Evolutionary conservation across 352 stramenopile species (phyloP).

Genomic region (Pythium phragmiticola): DNA sequence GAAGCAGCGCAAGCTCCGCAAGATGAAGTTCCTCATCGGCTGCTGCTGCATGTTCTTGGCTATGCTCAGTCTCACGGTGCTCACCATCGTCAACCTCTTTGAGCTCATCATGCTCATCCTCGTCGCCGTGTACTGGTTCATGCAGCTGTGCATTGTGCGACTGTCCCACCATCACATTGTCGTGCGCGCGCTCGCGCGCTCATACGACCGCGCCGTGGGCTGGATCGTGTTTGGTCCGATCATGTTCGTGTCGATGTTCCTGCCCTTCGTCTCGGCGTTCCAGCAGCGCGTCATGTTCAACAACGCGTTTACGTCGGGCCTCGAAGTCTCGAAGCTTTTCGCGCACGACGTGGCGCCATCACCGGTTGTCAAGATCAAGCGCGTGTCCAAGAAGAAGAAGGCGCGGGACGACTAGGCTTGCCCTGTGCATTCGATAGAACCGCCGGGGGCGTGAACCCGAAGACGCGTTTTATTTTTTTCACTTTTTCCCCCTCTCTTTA

Average conservation of each 20-base stretch:
- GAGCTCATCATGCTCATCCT: conserved; percentile 70
- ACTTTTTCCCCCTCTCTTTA: conserved; percentile 10
- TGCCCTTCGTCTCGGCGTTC: conserved; percentile 86
- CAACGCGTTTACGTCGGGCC: conserved; percentile 84
- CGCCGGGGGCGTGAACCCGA: not conserved
- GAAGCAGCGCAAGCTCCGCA: conserved; percentile 87
- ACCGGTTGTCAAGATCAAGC: conserved; percentile 86
- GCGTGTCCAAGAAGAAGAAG: conserved; percentile 90
- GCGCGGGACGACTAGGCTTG: conserved; percentile 55
- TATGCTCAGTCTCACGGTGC: conserved; percentile 63
- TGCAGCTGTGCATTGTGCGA: conserved; percentile 75
- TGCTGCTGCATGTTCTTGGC: conserved; percentile 68
- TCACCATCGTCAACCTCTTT: conserved; percentile 74
- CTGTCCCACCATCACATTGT: conserved; percentile 87
- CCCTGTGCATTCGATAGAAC: conserved; percentile 11
- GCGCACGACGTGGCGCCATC: conserved; percentile 77
- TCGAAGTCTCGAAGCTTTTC: conserved; percentile 89
- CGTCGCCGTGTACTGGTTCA: conserved; percentile 85
- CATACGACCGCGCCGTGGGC: conserved; percentile 73
- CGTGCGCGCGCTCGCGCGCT: conserved; percentile 68
- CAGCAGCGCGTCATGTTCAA: conserved; percentile 91
- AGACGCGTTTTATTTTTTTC: not conserved
- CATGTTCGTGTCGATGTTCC: conserved; percentile 88
- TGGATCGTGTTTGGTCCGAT: conserved; percentile 90
- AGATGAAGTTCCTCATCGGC: conserved; percentile 87